Evolutionary conservation across 495 filamentous ascomycete genomes (phyloP).

Genomic region (Talaromyces borbonicus): DNA sequence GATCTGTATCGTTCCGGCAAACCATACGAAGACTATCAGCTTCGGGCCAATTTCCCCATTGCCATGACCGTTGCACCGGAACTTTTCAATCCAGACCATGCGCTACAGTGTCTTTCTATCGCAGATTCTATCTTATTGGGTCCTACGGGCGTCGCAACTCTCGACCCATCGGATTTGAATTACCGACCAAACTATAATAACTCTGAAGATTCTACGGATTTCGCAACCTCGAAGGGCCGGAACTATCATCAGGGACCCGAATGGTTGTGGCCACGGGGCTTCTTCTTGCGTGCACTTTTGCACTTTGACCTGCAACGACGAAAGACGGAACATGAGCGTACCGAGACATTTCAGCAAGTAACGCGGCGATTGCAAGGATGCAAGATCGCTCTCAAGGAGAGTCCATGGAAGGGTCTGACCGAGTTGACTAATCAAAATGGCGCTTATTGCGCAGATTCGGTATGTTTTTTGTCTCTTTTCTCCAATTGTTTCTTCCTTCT

Average conservation of each 20-base stretch:
- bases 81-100: constrained; percentile 70
- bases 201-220: constrained; percentile 82
- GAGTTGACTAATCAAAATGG: constrained; percentile 91
- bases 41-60: constrained; percentile 88
- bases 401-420: constrained; percentile 83
- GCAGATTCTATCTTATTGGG: constrained; percentile 73
- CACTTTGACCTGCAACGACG: constrained; percentile 78
- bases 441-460: constrained; percentile 75
- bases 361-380: constrained; percentile 73
- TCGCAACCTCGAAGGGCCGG: constrained; percentile 80
- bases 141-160: constrained; percentile 89
- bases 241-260: constrained; percentile 99
- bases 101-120: constrained; percentile 64
- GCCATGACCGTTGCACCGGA: constrained; percentile 90
- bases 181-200: constrained; percentile 94
- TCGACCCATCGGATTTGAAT: constrained; percentile 84
- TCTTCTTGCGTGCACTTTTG: constrained; percentile 81
- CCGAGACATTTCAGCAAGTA: constrained; percentile 89
- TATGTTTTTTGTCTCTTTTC: constrained; percentile 34
- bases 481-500: no score
- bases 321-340: constrained; percentile 48
- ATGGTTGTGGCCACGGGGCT: constrained; percentile 98
- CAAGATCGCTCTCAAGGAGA: constrained; percentile 64
- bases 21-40: constrained; percentile 95
- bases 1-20: constrained; percentile 88